A percentile compares a stretch with the other conserved stretches of the same genome.
Evolutionary conservation across 2,329 filamentous ascomycete species (phyloP).

Genomic region (Colletotrichum plurivorum): DNA sequence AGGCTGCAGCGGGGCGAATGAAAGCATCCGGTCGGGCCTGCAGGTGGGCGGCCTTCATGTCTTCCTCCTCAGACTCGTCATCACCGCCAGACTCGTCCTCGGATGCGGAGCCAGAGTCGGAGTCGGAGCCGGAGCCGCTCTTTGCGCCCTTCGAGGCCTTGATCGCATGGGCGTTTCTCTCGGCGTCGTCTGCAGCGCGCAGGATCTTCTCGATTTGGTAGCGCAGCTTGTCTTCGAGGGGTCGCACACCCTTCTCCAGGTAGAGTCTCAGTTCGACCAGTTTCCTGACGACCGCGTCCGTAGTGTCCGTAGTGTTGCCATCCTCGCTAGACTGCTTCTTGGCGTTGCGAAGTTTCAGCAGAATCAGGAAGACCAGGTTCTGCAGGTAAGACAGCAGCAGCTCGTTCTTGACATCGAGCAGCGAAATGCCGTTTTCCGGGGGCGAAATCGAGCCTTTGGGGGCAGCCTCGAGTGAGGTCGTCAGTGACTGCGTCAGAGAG

Average conservation of each 20-base stretch:
- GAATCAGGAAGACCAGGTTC: constrained; percentile 89
- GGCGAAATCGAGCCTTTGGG: constrained; percentile 77
- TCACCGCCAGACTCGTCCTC: constrained; percentile 51
- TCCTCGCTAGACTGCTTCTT: constrained; percentile 46
- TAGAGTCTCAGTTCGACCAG: constrained; percentile 94
- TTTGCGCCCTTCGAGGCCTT: constrained; percentile 51
- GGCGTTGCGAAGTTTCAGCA: constrained; percentile 81
- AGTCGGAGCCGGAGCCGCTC: constrained; percentile 51
- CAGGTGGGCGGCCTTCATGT: constrained; percentile 40
- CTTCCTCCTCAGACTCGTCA: constrained; percentile 52
- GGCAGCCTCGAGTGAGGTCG: constrained; percentile 76
- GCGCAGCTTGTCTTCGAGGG: constrained; percentile 89
- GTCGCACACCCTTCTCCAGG: constrained; percentile 91
- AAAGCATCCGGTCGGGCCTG: constrained; percentile 52
- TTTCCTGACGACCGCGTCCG: constrained; percentile 83
- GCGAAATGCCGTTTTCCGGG: constrained; percentile 89
- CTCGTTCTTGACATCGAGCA: constrained; percentile 97
- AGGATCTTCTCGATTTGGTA: constrained; percentile 98
- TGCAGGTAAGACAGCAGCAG: constrained; percentile 97
- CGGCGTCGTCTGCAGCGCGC: constrained; percentile 84
- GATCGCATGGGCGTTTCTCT: constrained; percentile 59
- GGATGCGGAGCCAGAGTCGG: constrained; percentile 46
- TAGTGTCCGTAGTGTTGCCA: constrained; percentile 58
- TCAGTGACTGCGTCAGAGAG: constrained; percentile 71
- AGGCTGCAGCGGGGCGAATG: constrained; percentile 50